These are phyloP conservation scores for Oryza meridionalis DNA, from an alignment of 176 grass and related monocot species.

Conservation along the genomic window DNA sequence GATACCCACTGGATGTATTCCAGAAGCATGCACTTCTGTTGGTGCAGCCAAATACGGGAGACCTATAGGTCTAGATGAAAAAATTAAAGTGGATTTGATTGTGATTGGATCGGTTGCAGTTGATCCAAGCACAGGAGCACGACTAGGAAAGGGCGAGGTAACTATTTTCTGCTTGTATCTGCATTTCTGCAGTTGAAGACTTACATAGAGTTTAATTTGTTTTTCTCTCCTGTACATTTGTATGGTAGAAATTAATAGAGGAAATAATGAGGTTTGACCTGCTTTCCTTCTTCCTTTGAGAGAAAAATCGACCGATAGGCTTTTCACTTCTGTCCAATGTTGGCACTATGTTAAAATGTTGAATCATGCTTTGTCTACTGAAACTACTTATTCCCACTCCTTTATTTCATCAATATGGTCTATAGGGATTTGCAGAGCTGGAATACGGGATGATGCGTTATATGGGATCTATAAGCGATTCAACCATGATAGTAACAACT, in stretches of 20 bases:
- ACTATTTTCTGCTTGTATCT: conserved; percentile 5
- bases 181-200: background rate
- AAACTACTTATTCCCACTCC: background rate
- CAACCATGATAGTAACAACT: conserved; percentile 85
- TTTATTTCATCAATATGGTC: background rate
- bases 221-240: background rate
- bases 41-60: conserved; percentile 88
- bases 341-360: background rate
- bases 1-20: conserved; percentile 61
- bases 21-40: conserved; percentile 93
- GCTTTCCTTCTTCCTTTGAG: background rate
- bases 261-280: background rate
- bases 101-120: conserved; percentile 92
- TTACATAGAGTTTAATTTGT: conserved; percentile 28
- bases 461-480: conserved; percentile 92
- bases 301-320: background rate
- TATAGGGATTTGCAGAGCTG: conserved; percentile 90
- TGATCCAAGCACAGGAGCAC: conserved; percentile 86
- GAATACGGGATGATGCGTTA: conserved; percentile 97
- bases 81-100: conserved; percentile 80
- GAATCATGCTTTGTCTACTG: background rate
- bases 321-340: background rate
- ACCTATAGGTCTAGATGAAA: conserved; percentile 79
- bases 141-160: conserved; percentile 96
- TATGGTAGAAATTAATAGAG: background rate